Evolutionary conservation across 805 yeast genomes (phyloP).

Genomic region (Barnettozyma wickerhamii): DNA sequence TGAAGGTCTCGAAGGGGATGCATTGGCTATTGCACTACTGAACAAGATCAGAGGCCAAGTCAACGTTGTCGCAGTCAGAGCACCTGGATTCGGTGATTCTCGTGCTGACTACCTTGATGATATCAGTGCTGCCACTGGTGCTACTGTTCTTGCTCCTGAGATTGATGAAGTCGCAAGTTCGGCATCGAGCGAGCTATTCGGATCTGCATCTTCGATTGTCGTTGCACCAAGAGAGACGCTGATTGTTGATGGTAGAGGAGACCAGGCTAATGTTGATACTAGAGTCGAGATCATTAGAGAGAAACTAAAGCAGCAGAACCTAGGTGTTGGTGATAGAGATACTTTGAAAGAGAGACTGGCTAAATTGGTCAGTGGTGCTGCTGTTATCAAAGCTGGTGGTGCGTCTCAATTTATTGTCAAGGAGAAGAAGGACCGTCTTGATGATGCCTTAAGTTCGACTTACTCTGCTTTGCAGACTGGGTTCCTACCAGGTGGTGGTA

Average conservation of each 20-base stretch:
- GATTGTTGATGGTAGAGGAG: slow-evolving; percentile 87
- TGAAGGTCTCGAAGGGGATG: slow-evolving; percentile 97
- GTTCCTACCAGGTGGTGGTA: slow-evolving; percentile 99
- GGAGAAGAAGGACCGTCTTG: slow-evolving; percentile 98
- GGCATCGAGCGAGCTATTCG: slow-evolving; percentile 85
- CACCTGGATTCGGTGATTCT: slow-evolving; percentile 99
- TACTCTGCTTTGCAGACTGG: slow-evolving; percentile 99
- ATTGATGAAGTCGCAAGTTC: slow-evolving; percentile 93
- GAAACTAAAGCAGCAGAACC: slow-evolving; percentile 65
- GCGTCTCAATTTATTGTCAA: slow-evolving; percentile 96
- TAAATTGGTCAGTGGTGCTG: slow-evolving; percentile 96
- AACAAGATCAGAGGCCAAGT: slow-evolving; percentile 98
- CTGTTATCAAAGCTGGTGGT: slow-evolving; percentile 97
- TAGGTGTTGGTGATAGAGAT: slow-evolving; percentile 88
- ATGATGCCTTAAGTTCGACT: slow-evolving; percentile 97
- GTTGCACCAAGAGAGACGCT: slow-evolving; percentile 96
- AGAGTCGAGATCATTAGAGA: slow-evolving; percentile 94
- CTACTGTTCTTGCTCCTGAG: slow-evolving; percentile 83
- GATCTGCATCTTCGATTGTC: slow-evolving; percentile 87
- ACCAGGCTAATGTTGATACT: slow-evolving; percentile 70
- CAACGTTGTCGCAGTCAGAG: slow-evolving; percentile 94
- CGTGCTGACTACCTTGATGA: slow-evolving; percentile 95
- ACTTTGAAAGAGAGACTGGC: slow-evolving; percentile 97
- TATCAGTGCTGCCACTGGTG: slow-evolving; percentile 91
- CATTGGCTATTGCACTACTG: slow-evolving; percentile 94